Evolutionary conservation across 1,284 basidiomycete genomes (phyloP), one percentile per base, ranked within the genome.

Genomic region (Anthracocystis panici-leucophaei): DNA sequence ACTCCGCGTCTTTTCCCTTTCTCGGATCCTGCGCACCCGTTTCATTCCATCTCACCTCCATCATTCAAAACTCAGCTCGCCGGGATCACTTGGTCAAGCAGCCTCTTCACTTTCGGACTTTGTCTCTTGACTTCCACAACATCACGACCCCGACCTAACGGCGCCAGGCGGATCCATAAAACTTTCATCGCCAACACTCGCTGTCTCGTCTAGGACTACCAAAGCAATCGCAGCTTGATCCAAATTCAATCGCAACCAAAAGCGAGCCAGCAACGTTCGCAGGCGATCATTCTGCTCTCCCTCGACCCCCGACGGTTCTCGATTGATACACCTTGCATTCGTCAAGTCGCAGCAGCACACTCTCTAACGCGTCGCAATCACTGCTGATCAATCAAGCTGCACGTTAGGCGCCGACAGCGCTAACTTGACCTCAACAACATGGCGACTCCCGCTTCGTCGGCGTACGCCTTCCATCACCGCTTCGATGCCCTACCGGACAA

Each of bases 381-480:
- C 41, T 20, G 35, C 12, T n/a, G n/a, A 21, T 6, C 41, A 21
- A 50, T 9, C n/a, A 10, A 50, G 46, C 27, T 29, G 21, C 18
- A 7, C 46, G 46, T 12, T 48, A 18, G 23, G 27, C 48, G 35
- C 14, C 35, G 12, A 38, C 35, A 38, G 35, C 35, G 14, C 33
- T 33, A 11, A 7, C 25, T 20, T 33, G 4, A 49, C 14, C 9
- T 25, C 3, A 38, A 33, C 57, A 71, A 14, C 10, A 75, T 75
- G 73, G 67, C 73, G 16, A 42, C 73, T 11, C 64, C 73, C 9
- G 60, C 55, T 38, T 62, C 67, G 5, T 58, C 73, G 14, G 67
- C 57, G 8, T 61, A 71, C 29, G 67, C 68, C 51, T 75, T 71
- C 23, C 73, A 75, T 20, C 59, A 71, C 45, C 64, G 73, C 60